A percentile compares a stretch with the other conserved stretches of the same genome.
Evolutionary conservation across 169 alveolate genomes (phyloP).

Genomic region (Eimeria brunetti): DNA sequence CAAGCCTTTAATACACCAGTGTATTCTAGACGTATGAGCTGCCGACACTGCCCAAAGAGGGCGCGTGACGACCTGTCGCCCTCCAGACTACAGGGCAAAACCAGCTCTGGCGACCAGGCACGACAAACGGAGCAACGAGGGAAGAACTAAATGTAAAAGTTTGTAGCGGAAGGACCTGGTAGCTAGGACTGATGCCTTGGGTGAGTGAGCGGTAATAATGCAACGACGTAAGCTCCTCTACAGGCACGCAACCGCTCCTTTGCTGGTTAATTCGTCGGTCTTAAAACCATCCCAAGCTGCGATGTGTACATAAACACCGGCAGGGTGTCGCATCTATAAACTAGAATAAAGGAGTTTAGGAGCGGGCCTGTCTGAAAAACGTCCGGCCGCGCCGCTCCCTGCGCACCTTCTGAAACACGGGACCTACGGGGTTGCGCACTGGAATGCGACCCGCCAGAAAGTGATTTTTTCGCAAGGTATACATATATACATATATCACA

Average conservation of each 20-base stretch:
- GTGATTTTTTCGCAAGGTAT: not conserved
- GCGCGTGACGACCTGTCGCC: not conserved
- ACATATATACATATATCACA: not conserved
- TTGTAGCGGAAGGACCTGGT: not conserved
- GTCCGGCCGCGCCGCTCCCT: not conserved
- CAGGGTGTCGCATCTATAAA: not conserved
- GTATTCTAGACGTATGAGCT: not conserved
- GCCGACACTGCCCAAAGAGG: not conserved
- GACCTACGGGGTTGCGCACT: not conserved
- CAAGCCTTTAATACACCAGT: not conserved
- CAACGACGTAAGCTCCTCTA: not conserved
- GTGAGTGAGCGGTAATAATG: not conserved
- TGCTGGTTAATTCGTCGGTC: not conserved
- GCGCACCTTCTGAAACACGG: not conserved
- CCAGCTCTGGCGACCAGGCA: not conserved
- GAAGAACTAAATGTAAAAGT: not conserved
- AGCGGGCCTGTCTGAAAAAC: not conserved
- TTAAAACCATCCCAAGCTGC: not conserved
- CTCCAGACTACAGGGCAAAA: not conserved
- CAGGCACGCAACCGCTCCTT: not conserved
- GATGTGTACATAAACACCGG: not conserved
- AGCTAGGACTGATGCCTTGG: not conserved
- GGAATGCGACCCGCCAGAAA: not conserved
- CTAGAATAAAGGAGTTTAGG: not conserved
- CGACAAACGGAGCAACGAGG: not conserved